Evolutionary conservation across 2,329 filamentous ascomycete genomes (phyloP), one percentile per base, ranked within the genome.

Genomic region (Aspergillus sp.): DNA sequence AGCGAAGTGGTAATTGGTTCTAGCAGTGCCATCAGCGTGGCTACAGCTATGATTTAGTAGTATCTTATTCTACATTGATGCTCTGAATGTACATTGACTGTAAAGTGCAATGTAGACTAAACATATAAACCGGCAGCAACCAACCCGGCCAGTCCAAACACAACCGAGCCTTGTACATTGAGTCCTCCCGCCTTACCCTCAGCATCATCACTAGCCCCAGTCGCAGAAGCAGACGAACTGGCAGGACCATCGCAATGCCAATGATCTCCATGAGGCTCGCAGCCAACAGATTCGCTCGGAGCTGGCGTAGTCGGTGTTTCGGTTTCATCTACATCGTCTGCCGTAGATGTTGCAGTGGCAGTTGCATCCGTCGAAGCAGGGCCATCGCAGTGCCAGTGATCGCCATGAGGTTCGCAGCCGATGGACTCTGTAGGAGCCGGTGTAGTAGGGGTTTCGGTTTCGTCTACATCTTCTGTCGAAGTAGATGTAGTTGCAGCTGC

Each of bases 321-420:
- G 2, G 19, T 19, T 19, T 19, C 19, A 19, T 19, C 19, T 19
- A 4, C 4, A 19, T 19, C 19, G 19, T 19, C 19, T 19, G 19
- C 19, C 4, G 19, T 19, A 19, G 19, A 19, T 19, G 19, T 19
- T 4, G 19, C 19, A 27, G 46, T 47, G 32, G 28, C 44, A 26
- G 42, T 46, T 38, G 47, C 13, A 11, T 35, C 42, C 5, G 39
- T 46, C 2, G 42, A 42, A 13, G 48, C 48, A 11, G 48, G 50
- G 5, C 44, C 47, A 27, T 54, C 51, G 34, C 49, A 54, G 39
- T 54, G 50, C 52, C 56, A 58, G 39, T 58, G 56, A 19, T 58
- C 54, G 2, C 50, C 56, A 34, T 56, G 48, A 11, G 54, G 43
- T 26, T 55, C 44, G 26, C 53, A 51, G 34, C 54, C 50, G 8